Evolutionary conservation across 108 stramenopile species (phyloP), one percentile per base, ranked within the genome.

Genomic region (Nitzschia sp.): DNA sequence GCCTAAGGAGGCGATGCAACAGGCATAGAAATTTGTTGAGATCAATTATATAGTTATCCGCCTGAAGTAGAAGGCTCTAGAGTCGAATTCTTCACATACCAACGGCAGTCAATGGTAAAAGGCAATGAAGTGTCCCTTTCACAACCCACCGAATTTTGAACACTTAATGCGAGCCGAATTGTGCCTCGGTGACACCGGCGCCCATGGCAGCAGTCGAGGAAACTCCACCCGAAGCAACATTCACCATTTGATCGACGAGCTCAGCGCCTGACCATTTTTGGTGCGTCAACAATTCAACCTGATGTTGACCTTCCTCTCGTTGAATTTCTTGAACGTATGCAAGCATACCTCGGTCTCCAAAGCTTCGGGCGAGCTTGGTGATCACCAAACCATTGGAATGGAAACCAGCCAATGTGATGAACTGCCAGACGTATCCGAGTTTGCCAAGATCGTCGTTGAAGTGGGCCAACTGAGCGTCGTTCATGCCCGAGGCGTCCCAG

Each of bases 181-280:
- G 95, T 48, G 87, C 76, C 73, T 96, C 95, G 11, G 95, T 96
- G 24, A 93, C 93, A 34, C 93, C 95, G 26, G 85, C 85, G 48
- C 93, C 91, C 94, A 98, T 97, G 62, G 97, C 94, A 49, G 96
- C 89, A 27, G 97, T 97, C 42, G 87, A 89, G 33, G 89, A 83
- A 25, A 85, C 77, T 27, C 96, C 96, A 55, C 97, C 97, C 56
- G 89, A 91, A 28, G 94, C 95, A 19, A 89, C 87, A 68, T 84
- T 95, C 13, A 97, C 86, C 95, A 92, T 90, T 28, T 80, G 80
- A 81, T 98, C 97, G 27, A 98, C 83, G 31, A 98, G 90, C 71
- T 97, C 95, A 5, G 97, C 97, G 17, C 97, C 97, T 28, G 86
- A 88, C 97, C 97, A 98, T 68, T 85, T 89, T 79, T 98, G 97